Base-by-base conservation (phyloP, 345 rosid genomes). In the Moringa oleifera region DNA sequence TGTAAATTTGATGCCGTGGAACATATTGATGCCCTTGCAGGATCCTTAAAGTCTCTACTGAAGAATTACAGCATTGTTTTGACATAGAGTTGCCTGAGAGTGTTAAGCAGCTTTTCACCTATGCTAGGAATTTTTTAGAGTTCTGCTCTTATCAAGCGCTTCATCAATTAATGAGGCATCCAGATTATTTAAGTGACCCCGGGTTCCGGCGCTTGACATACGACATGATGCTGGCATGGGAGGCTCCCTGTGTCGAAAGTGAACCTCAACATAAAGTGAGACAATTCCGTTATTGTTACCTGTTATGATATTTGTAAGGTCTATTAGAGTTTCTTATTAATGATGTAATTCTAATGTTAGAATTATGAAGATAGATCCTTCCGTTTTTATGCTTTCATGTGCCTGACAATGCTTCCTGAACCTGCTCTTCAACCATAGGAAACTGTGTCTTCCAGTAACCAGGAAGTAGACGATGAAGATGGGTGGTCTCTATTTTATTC, bases 151-250 rank as follows among this genome's bases (percentile, higher is more conserved):
- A 75, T 73, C 90, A 86, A 68, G 77, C 96, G n/a, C 78, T 93
- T 21, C 71, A 78, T 37, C 72, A 36, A 52, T 58, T 80, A 0
- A 69, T 70, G 65, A 79, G 73, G 25, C 58, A 47, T 59, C 83
- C 90, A n/a, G 78, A 79, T 75, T 90, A 80, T 74, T 65, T 90
- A 69, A 79, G 83, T 73, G 89, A 93, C 61, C 75, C 77, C 22
- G 92, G 83, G 18, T 88, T 93, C 51, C 85, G 89, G 53, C 92
- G 77, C 63, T 78, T 93, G 25, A 83, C 83, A n/a, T 93, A 75
- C 65, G 97, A 90, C 57, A 88, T 90, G 97, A 93, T 93, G 97
- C 98, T 90, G 73, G 98, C 98, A 22, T 93, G 98, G 98, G 98
- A 87, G 73, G 54, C 77, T 10, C 95, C 98, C 1, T 71, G 88